Conservation (phyloP, 2,329 filamentous ascomycete genomes). For the Aspergillus niger region DNA sequence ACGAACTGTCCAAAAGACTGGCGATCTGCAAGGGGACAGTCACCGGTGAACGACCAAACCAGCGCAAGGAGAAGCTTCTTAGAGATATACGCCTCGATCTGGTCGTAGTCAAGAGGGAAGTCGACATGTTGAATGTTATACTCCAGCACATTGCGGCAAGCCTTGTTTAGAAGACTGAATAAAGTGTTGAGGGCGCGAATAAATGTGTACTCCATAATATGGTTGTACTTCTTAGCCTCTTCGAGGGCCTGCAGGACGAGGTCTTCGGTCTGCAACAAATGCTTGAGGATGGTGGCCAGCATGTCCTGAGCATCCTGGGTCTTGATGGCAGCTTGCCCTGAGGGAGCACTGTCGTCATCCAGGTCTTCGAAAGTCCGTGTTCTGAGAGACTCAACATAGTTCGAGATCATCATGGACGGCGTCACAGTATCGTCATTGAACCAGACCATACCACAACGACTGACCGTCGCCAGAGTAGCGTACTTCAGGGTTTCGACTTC, state of each 20-base stretch:
- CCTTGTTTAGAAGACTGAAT: constrained; percentile 94
- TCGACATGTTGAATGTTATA: constrained; percentile 95
- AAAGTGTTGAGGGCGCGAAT: constrained; percentile 88
- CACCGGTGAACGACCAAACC: constrained; percentile 94
- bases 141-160: constrained; percentile 86
- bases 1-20: constrained; percentile 87
- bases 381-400: constrained; percentile 83
- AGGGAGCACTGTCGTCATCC: constrained; percentile 83
- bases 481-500: constrained; percentile 98
- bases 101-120: constrained; percentile 86
- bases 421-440: constrained; percentile 98
- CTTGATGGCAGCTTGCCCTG: constrained; percentile 74
- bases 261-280: constrained; percentile 73
- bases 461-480: constrained; percentile 96
- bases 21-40: constrained; percentile 84
- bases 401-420: constrained; percentile 84
- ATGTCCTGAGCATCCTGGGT: constrained; percentile 76
- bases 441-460: constrained; percentile 99
- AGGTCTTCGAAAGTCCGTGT: constrained; percentile 89
- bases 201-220: constrained; percentile 98
- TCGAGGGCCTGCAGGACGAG: constrained; percentile 78
- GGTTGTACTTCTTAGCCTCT: constrained; percentile 75
- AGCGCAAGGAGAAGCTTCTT: constrained; percentile 93
- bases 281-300: constrained; percentile 75
- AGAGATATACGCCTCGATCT: constrained; percentile 83